Base-by-base conservation (phyloP, 257 asterid species). In the Forsythia suspensa region DNA sequence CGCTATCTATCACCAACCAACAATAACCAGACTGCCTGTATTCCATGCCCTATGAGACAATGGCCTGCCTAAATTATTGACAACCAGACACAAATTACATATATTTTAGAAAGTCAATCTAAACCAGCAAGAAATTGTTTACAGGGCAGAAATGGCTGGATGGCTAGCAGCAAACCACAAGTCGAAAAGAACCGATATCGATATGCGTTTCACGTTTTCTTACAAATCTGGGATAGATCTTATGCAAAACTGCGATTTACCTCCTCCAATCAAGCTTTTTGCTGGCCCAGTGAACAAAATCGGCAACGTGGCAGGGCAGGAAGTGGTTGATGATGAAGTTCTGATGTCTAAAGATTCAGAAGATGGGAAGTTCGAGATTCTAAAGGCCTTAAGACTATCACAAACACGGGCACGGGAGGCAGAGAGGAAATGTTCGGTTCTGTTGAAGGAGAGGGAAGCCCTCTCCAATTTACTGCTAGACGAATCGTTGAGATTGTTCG, bases 361-460 rank as follows among this genome's bases (percentile, higher is more conserved):
- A 63, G 24, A 59, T 12, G 92, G 80, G 39, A 86, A 81, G 79
- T 37, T 87, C 81, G 91, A 89, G 85, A 84, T 90, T 77, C 76
- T 85, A 20, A 89, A 80, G 83, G 93, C 95, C 0, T 46, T 90
- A 83, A 85, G 87, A 68, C 71, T 86, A 29, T 92, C 97, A 43
- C 93, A 92, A 34, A 90, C 90, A 38, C 84, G 93, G 44, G 97
- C 93, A 21, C 84, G 91, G 75, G 93, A 89, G 65, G 94, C 97
- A 6, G 92, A 92, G 88, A 89, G 87, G 88, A 87, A 81, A 79
- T 72, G 79, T 12, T 70, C 44, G 4, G 57, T 65, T 63, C 36
- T 90, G 65, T 21, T 79, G 4, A 85, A 85, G 78, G 95, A 90
- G 73, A 90, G 42, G 61, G 85, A 81, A 2, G 77, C 21, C 65